These are phyloP conservation scores for Gillenia trifoliata DNA, from an alignment of 306 rosid genomes.

Conservation along the genomic window DNA sequence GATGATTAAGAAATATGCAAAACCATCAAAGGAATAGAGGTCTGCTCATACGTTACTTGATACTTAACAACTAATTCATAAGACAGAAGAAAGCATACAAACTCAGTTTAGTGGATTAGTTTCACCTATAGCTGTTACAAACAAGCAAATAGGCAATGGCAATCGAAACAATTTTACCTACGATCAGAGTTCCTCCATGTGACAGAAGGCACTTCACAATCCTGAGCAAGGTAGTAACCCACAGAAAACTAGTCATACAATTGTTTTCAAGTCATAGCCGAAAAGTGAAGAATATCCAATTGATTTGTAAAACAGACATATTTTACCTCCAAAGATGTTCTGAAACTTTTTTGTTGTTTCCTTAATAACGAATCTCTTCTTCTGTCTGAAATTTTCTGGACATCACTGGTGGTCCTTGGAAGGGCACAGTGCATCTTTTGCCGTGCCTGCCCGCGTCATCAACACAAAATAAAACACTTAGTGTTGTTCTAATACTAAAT, in stretches of 20 bases:
- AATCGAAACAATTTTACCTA: conserved; percentile 38
- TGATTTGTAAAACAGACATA: conserved; percentile 11
- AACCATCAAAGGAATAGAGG: neutral
- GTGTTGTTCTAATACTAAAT: neutral
- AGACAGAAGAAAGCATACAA: neutral
- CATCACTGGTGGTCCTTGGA: conserved; percentile 38
- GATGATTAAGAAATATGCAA: neutral
- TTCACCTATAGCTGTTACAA: neutral
- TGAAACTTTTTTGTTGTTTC: conserved; percentile 22
- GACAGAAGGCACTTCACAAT: conserved; percentile 43
- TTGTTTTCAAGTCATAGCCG: neutral
- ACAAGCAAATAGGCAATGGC: neutral
- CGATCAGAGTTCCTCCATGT: conserved; percentile 39
- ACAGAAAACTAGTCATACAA: conserved; percentile 13
- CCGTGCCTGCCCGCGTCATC: conserved; percentile 37
- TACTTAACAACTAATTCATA: neutral
- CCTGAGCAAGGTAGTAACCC: conserved; percentile 43
- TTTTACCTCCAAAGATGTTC: conserved; percentile 35
- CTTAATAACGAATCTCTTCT: conserved; percentile 39
- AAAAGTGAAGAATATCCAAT: conserved; percentile 7
- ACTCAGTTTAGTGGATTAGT: neutral
- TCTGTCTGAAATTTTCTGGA: conserved; percentile 35
- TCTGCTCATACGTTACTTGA: neutral
- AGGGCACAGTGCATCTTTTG: conserved; percentile 60
- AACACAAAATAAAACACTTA: conserved; percentile 8